Conservation (phyloP, 164 flowering plant species). For the Pachysandra terminalis region DNA sequence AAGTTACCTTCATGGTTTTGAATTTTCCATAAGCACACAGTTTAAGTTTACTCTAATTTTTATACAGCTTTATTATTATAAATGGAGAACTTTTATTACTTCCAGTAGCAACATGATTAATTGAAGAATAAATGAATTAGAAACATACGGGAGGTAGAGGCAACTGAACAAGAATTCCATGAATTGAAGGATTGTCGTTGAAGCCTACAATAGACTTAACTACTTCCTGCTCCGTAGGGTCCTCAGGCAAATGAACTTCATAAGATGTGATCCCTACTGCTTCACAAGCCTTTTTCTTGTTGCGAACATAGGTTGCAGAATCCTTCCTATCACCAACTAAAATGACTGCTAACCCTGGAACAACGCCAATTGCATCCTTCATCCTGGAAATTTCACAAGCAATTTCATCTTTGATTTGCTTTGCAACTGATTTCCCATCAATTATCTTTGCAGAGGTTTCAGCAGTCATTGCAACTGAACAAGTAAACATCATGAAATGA, state of each 20-base stretch:
- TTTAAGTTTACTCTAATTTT: neutral
- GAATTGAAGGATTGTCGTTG: constrained; percentile 74
- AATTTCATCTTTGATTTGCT: constrained; percentile 72
- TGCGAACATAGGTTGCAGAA: constrained; percentile 88
- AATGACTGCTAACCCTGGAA: constrained; percentile 95
- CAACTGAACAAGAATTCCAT: constrained; percentile 94
- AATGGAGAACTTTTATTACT: too few species aligned
- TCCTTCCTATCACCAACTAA: constrained; percentile 91
- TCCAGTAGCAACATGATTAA: neutral
- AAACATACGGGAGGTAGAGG: constrained; percentile 82
- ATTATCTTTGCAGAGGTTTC: constrained; percentile 60
- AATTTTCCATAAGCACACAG: neutral
- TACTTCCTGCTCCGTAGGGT: constrained; percentile 69
- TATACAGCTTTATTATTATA: neutral
- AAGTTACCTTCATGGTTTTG: too few species aligned
- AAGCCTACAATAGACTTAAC: constrained; percentile 52
- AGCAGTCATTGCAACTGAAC: constrained; percentile 36
- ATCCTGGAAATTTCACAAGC: constrained; percentile 62
- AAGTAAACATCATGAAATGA: constrained; percentile 6
- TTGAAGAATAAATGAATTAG: neutral
- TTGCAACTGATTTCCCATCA: constrained; percentile 82
- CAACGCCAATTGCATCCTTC: constrained; percentile 72
- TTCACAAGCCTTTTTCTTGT: constrained; percentile 86
- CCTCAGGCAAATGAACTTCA: constrained; percentile 67
- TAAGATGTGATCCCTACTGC: constrained; percentile 81